Conservation (phyloP, 352 stramenopile species). For the Peronospora tabacina region DNA sequence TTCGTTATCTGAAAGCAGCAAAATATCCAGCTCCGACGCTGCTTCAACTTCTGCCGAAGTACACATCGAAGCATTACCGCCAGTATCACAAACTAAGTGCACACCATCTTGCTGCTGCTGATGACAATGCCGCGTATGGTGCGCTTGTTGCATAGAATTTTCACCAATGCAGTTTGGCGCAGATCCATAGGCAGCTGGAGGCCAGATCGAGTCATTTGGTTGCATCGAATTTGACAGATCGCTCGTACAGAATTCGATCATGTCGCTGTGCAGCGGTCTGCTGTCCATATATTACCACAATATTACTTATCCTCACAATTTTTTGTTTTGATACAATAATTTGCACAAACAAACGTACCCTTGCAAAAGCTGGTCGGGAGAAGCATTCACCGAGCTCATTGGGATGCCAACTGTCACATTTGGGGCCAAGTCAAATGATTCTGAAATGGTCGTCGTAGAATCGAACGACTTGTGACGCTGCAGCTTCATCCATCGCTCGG, state of each 20-base stretch:
- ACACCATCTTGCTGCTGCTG: constrained; percentile 16
- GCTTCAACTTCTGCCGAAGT: constrained; percentile 17
- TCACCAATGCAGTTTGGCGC: constrained; percentile 16
- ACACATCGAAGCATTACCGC: constrained; percentile 9
- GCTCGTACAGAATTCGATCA: constrained; percentile 63
- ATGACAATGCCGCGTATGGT: constrained; percentile 14
- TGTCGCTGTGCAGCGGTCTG: constrained; percentile 43
- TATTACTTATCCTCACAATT: constrained; percentile 1
- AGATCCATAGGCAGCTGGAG: constrained; percentile 18
- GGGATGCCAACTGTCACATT: constrained; percentile 15
- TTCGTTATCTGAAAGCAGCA: constrained; percentile 58
- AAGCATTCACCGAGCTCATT: constrained; percentile 27
- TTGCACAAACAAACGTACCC: constrained; percentile 36
- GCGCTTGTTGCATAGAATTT: constrained; percentile 22
- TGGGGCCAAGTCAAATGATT: constrained; percentile 16
- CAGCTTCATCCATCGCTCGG: constrained; percentile 59
- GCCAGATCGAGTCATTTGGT: constrained; percentile 32
- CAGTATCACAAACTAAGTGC: constrained; percentile 5
- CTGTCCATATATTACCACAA: not conserved
- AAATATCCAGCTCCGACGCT: constrained; percentile 40
- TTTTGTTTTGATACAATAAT: not conserved
- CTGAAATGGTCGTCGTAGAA: constrained; percentile 42
- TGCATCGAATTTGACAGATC: constrained; percentile 50
- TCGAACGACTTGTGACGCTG: constrained; percentile 56
- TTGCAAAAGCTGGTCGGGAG: constrained; percentile 38